A percentile compares a stretch with the other conserved stretches of the same genome.
phyloP scores from a whole-genome alignment of 2,329 filamentous ascomycete species.

The Trichoderma atrobrunneum region DNA sequence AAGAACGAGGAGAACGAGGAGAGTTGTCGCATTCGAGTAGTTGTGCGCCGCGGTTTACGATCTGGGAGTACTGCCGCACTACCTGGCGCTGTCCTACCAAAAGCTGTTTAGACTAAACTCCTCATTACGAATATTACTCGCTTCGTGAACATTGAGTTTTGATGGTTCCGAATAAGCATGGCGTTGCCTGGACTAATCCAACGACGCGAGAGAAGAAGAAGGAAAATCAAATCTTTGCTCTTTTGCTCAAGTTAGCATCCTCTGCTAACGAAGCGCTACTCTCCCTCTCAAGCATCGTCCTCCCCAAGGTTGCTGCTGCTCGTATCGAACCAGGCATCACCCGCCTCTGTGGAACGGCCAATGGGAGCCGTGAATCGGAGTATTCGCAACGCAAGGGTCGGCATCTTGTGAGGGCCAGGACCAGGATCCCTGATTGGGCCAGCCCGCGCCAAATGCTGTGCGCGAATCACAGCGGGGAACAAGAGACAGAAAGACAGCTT shows the following conservation, averaged over 20 bases:
- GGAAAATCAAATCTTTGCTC: background rate
- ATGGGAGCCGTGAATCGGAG: background rate
- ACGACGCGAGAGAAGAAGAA: background rate
- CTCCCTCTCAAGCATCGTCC: background rate
- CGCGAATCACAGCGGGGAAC: conserved; percentile 29
- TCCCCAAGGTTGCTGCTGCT: background rate
- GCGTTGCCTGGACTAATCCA: background rate
- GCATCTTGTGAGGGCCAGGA: background rate
- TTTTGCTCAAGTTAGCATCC: background rate
- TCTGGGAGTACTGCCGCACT: background rate
- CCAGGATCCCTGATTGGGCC: conserved; percentile 30
- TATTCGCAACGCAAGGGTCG: background rate
- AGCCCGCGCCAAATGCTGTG: conserved; percentile 22
- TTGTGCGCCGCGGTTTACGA: background rate
- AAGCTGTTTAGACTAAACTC: background rate
- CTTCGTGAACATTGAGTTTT: background rate
- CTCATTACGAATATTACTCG: background rate
- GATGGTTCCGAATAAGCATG: background rate
- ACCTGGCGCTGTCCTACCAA: background rate
- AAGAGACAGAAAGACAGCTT: background rate
- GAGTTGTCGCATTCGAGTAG: background rate
- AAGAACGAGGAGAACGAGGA: background rate
- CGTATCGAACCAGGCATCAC: background rate
- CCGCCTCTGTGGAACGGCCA: conserved; percentile 3
- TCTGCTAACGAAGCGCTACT: background rate